These are phyloP conservation scores for Penicillium sp. DNA, from an alignment of 2,329 filamentous ascomycete species.

Conservation along the genomic window DNA sequence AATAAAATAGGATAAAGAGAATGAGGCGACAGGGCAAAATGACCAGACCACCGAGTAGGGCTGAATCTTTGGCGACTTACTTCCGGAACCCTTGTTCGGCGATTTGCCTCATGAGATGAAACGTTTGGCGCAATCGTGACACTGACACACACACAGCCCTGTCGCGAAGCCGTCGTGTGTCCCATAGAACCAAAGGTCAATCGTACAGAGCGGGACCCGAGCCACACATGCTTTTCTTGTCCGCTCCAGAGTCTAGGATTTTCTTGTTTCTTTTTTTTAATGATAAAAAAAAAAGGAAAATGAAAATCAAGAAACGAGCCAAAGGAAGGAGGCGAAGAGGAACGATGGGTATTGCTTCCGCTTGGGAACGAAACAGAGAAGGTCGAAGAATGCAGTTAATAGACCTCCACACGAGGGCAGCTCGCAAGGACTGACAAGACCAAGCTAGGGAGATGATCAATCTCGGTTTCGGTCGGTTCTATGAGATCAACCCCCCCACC, in stretches of 20 bases:
- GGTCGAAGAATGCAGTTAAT: constrained; percentile 11
- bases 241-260: background rate
- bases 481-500: constrained; percentile 10
- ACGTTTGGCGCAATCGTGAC: constrained; percentile 28
- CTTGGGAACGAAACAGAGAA: background rate
- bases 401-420: background rate
- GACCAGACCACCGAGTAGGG: constrained; percentile 18
- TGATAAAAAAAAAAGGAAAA: background rate
- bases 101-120: constrained; percentile 32
- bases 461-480: background rate
- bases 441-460: background rate
- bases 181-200: constrained; percentile 27
- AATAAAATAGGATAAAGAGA: background rate
- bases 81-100: constrained; percentile 23
- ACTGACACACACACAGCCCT: constrained; percentile 29
- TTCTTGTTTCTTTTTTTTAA: background rate
- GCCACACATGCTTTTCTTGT: constrained; percentile 20
- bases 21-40: background rate
- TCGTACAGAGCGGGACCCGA: constrained; percentile 15
- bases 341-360: background rate
- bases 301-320: background rate
- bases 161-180: constrained; percentile 23
- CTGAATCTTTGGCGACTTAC: constrained; percentile 18
- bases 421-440: constrained; percentile 12
- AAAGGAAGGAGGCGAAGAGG: background rate